Base-by-base conservation (phyloP, 2,329 filamentous ascomycete genomes). In the Trichoderma guizhouense region DNA sequence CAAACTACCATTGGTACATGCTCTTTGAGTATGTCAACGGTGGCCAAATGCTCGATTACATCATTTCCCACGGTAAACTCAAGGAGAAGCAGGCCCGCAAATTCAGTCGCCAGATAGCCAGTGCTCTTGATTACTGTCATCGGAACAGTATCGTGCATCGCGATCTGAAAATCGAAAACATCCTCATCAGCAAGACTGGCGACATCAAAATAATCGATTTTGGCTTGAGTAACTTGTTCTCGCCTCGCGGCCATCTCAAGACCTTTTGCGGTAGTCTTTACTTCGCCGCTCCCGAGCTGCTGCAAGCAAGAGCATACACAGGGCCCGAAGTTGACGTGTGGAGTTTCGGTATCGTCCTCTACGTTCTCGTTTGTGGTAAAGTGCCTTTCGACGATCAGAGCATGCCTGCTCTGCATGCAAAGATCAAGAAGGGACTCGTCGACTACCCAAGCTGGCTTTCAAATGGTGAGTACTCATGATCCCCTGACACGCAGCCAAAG, bases 161-260 rank as follows among this genome's bases (percentile, higher is more conserved):
- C 65, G 96, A 99, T 80, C 84, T 99, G 75, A 99, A 99, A 86
- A 99, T 99, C 76, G 96, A 98, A 82, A 99, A 99, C 80, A 99
- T 99, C 69, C 88, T 99, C 73, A 99, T 99, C 83, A 98, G 94
- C 86, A 98, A 98, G 85, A 98, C 93, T 2, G 96, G 96, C 53
- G 96, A 99, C 79, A 99, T 99, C 83, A 98, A 98, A 81, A 98
- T 99, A 77, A 99, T 99, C 76, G 96, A 99, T 80, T 99, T 99
- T 81, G 96, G 95, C 34, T 86, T 99, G 69, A 98, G 95, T 84
- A 99, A 99, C 78, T 88, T 98, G 5, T 99, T 98, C 82, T 91
- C 94, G 7, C 96, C 96, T 0, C 87, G 91, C 58, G 89, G 88
- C 73, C 91, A 97, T 74, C 87, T 98, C 72, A 98, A 97, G 83